A percentile compares a stretch with the other conserved stretches of the same genome.
Conservation (phyloP, 495 filamentous ascomycete genomes). For the Neurospora tetrasperma region DNA sequence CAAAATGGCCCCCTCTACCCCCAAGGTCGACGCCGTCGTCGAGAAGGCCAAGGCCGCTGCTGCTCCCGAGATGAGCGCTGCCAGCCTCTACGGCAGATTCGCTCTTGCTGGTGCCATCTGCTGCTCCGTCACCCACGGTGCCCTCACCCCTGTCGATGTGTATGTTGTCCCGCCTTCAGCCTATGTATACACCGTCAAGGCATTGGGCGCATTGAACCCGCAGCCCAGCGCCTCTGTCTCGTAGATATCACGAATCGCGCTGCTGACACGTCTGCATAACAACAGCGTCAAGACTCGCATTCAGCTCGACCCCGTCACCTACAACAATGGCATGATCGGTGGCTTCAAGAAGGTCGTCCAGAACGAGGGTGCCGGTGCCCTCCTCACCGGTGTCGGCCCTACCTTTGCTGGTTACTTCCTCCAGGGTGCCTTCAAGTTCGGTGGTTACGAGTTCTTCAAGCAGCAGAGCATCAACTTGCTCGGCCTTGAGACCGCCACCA, state of each 20-base stretch:
- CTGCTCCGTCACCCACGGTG: conserved; percentile 90
- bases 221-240: neutral
- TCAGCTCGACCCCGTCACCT: conserved; percentile 81
- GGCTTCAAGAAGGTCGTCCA: conserved; percentile 76
- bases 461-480: conserved; percentile 77
- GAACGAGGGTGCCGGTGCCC: conserved; percentile 78
- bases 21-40: conserved; percentile 30
- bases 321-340: conserved; percentile 83
- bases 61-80: conserved; percentile 33
- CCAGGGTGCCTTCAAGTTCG: conserved; percentile 91
- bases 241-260: neutral
- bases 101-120: conserved; percentile 89
- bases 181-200: neutral
- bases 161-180: conserved; percentile 43
- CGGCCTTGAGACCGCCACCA: conserved; percentile 66
- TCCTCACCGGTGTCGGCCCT: conserved; percentile 78
- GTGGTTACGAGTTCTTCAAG: conserved; percentile 95
- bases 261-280: conserved; percentile 11
- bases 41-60: conserved; percentile 17
- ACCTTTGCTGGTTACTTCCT: conserved; percentile 91
- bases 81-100: conserved; percentile 67
- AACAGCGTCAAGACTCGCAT: conserved; percentile 88
- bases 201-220: neutral
- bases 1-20: conserved; percentile 19
- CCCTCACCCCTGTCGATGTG: conserved; percentile 92